Percentiles rank a stretch among this genome's conserved stretches.
Evolutionary conservation across 1,284 basidiomycete species (phyloP).

Genomic region (Pseudozyma flocculosa): DNA sequence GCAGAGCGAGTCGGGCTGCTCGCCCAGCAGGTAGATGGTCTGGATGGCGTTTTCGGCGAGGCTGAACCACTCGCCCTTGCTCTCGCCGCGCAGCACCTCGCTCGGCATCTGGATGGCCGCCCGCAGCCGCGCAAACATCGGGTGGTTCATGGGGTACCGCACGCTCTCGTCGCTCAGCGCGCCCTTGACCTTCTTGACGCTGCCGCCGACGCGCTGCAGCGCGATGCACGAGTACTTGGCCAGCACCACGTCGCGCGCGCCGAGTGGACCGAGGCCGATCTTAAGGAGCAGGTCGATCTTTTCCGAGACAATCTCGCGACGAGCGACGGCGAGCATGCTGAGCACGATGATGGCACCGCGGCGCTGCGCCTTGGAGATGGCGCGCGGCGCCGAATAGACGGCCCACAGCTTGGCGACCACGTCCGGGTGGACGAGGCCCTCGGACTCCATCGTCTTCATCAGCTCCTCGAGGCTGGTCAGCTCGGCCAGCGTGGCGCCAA

Average conservation of each 20-base stretch:
- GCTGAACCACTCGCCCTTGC: conserved; percentile 66
- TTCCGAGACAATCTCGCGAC: conserved; percentile 79
- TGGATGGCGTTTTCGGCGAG: conserved; percentile 96
- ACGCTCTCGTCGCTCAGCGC: conserved; percentile 77
- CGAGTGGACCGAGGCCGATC: conserved; percentile 82
- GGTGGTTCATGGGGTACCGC: conserved; percentile 82
- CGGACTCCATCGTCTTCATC: conserved; percentile 87
- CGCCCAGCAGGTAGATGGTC: conserved; percentile 88
- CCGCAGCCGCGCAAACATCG: conserved; percentile 80
- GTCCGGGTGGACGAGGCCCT: conserved; percentile 76
- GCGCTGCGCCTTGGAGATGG: conserved; percentile 72
- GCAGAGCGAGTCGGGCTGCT: conserved; percentile 87
- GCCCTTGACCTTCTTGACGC: conserved; percentile 92
- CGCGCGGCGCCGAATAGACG: conserved; percentile 67
- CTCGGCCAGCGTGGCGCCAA: conserved; percentile 81
- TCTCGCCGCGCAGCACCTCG: conserved; percentile 23
- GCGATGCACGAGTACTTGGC: conserved; percentile 93
- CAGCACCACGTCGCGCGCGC: conserved; percentile 74
- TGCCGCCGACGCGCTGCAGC: conserved; percentile 85
- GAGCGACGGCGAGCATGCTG: conserved; percentile 89
- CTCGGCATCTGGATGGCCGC: conserved; percentile 61
- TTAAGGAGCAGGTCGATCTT: conserved; percentile 80
- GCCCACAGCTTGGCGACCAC: conserved; percentile 91
- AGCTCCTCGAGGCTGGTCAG: conserved; percentile 94
- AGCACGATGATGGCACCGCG: conserved; percentile 91